Percentiles rank a stretch among this genome's conserved stretches.
phyloP scores from a whole-genome alignment of 192 early-diverging fungal genomes.

The Neocallimastix lanati region DNA sequence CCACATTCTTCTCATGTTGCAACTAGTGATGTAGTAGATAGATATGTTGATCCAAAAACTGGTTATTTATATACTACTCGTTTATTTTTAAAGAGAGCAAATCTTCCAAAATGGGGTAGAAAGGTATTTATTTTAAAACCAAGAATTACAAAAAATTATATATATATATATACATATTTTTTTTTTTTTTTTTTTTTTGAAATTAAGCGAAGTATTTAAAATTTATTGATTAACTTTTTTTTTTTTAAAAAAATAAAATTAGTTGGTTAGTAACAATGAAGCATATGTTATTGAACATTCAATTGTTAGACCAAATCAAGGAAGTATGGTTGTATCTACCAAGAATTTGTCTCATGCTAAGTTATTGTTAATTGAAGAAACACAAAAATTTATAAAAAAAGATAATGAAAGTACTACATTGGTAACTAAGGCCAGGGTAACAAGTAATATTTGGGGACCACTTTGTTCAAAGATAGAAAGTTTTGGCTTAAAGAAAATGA shows the following conservation, averaged over 20 bases:
- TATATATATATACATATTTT: no score
- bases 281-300: conserved; percentile 86
- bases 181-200: no score
- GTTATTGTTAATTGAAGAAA: conserved; percentile 82
- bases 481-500: conserved; percentile 42
- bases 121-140: no score
- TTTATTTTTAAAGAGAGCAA: conserved; percentile 73
- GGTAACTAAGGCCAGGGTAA: conserved; percentile 64
- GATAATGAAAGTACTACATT: conserved; percentile 41
- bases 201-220: no score
- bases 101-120: conserved; percentile 72
- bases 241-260: no score
- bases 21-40: conserved; percentile 74
- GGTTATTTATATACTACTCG: conserved; percentile 65
- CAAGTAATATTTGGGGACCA: conserved; percentile 62
- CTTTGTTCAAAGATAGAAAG: conserved; percentile 66
- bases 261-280: conserved; percentile 16
- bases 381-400: conserved; percentile 45
- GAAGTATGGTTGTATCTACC: conserved; percentile 63
- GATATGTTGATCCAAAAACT: conserved; percentile 53
- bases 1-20: conserved; percentile 91
- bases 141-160: no score
- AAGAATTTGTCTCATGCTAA: conserved; percentile 86
- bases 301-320: conserved; percentile 51
- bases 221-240: no score